Conservation (phyloP, 441 rosid species). For the Erodium trifolium region DNA sequence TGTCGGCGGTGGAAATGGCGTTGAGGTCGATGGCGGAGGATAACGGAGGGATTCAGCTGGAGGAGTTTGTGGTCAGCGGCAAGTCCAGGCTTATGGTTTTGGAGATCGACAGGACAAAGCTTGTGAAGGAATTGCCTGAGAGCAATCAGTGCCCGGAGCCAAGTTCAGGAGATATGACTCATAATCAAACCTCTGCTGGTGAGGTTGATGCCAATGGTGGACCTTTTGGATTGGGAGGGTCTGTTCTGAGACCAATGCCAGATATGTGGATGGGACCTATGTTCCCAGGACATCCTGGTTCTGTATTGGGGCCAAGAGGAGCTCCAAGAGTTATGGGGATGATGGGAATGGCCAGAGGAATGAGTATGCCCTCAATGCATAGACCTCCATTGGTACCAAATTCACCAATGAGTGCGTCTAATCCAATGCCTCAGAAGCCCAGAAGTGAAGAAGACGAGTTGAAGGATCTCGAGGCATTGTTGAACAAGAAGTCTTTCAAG, state of each 20-base stretch:
- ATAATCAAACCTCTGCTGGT: constrained; percentile 13
- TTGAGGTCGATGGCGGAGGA: constrained; percentile 80
- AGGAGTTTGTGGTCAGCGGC: constrained; percentile 76
- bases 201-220: constrained; percentile 16
- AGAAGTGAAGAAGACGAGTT: constrained; percentile 80
- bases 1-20: constrained; percentile 75
- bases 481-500: constrained; percentile 77
- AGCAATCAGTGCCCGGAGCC: constrained; percentile 30
- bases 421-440: constrained; percentile 25
- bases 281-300: constrained; percentile 16
- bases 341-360: constrained; percentile 25
- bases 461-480: constrained; percentile 80
- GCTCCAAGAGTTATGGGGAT: constrained; percentile 12
- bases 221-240: constrained; percentile 29
- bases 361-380: constrained; percentile 17
- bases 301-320: constrained; percentile 20
- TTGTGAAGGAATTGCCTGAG: constrained; percentile 74
- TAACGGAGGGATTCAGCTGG: constrained; percentile 67
- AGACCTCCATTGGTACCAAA: constrained; percentile 21
- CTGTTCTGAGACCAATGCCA: constrained; percentile 36
- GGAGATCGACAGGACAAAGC: constrained; percentile 58
- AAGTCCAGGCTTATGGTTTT: constrained; percentile 79
- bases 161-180: too few relatives aligned
- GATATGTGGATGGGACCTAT: constrained; percentile 60
- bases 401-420: background rate